Evolutionary conservation across 2,329 filamentous ascomycete genomes (phyloP).

Genomic region (Diaporthe ampelina): DNA sequence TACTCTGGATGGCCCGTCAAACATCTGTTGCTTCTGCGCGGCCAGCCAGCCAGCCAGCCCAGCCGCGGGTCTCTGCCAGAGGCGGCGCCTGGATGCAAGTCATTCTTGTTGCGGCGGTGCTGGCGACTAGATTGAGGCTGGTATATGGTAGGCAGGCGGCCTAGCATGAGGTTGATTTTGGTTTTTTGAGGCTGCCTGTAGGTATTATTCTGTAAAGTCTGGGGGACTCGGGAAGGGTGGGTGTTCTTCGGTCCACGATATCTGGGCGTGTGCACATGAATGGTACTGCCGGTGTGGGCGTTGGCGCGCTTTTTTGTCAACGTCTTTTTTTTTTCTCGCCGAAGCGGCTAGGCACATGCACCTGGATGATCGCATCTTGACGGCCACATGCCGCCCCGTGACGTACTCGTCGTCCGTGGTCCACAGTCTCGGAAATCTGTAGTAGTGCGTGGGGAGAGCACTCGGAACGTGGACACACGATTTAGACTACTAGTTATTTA

Average conservation of each 20-base stretch:
- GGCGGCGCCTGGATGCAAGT: background rate
- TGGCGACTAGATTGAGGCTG: background rate
- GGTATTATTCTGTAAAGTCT: no score
- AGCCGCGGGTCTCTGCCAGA: background rate
- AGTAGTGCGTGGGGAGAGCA: no score
- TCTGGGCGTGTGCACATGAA: no score
- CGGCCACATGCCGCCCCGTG: slow-evolving; percentile 12
- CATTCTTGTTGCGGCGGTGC: background rate
- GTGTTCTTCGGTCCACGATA: no score
- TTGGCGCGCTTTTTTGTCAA: background rate
- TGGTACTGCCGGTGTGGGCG: no score
- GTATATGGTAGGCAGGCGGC: no score
- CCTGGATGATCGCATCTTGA: slow-evolving; percentile 10
- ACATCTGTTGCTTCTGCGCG: background rate
- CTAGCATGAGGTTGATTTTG: background rate
- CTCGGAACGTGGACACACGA: no score
- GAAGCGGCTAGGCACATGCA: slow-evolving; percentile 10
- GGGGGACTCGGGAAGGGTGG: background rate
- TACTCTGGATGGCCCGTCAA: background rate
- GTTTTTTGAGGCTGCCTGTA: background rate
- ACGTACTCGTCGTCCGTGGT: background rate
- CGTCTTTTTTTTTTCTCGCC: slow-evolving; percentile 6
- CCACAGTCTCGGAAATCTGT: slow-evolving; percentile 1
- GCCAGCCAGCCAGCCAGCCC: background rate
- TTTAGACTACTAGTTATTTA: no score